Evolutionary conservation across 768 basidiomycete species (phyloP).

Genomic region (Pulveroboletus sp.): DNA sequence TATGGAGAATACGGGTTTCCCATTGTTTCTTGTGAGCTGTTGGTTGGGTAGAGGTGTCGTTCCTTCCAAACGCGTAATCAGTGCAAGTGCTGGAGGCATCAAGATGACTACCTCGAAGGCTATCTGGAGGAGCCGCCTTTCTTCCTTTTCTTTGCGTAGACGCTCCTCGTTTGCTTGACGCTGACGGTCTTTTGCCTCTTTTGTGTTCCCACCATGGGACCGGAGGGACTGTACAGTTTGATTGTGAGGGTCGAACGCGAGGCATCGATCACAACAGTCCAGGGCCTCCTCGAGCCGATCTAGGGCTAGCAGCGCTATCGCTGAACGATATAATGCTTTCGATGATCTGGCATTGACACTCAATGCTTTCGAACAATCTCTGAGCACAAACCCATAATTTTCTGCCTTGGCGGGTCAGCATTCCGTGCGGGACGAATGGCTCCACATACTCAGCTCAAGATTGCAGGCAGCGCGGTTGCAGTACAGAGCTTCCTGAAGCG

Average conservation of each 20-base stretch:
- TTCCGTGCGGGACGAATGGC: not conserved
- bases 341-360: constrained; percentile 55
- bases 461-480: constrained; percentile 94
- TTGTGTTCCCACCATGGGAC: constrained; percentile 42
- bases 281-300: constrained; percentile 75
- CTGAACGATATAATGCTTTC: constrained; percentile 87
- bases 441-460: constrained; percentile 68
- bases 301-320: constrained; percentile 67
- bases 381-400: constrained; percentile 83
- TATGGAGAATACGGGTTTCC: constrained; percentile 57
- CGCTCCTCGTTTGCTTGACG: constrained; percentile 48
- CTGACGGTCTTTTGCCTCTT: constrained; percentile 47
- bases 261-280: constrained; percentile 73
- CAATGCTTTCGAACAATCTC: constrained; percentile 77
- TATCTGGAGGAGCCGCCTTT: constrained; percentile 45
- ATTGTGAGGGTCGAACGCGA: constrained; percentile 55
- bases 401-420: constrained; percentile 40
- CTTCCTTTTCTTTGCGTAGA: constrained; percentile 46
- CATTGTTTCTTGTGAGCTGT: constrained; percentile 45
- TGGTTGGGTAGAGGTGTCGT: constrained; percentile 61
- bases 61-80: constrained; percentile 41
- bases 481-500: constrained; percentile 61
- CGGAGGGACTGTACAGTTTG: constrained; percentile 47
- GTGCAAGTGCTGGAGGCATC: not conserved
- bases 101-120: constrained; percentile 59